Base-by-base conservation (phyloP, 1,284 basidiomycete species). In the Takashimella tepidaria region DNA sequence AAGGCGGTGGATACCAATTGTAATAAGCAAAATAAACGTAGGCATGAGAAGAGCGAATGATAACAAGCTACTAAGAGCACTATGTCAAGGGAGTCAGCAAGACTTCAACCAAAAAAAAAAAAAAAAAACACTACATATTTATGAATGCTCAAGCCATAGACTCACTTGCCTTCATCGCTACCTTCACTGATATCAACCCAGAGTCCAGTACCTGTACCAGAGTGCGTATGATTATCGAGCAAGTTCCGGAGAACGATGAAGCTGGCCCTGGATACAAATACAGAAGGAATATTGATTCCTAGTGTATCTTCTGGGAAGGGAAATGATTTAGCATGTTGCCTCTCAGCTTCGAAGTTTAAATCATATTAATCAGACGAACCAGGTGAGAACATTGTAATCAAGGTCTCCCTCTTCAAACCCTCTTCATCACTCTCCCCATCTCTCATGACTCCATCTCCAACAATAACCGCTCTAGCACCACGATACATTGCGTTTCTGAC, bases 371-470 rank as follows among this genome's bases (percentile, higher is more conserved):
- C 44, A 25, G 51, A 72, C 67, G 49, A 47, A 64, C 76, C 84
- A 73, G 87, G 87, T 69, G 86, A 88, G 74, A 87, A 92, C 90
- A 93, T 92, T 57, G 88, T 92, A 42, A 92, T 82, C 56, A 92
- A 78, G n/a, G 82, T 81, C 64, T 89, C 87, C 16, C 88, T 83
- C 63, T 81, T 81, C 3, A 86, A 83, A 11, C 83, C 83, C 65
- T 85, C 81, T 61, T 85, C 68, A 25, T 74, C 72, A 6, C 60
- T 70, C 62, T 77, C 75, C 11, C 63, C 67, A 2, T 53, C 43
- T 12, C 62, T 56, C 25, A 58, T 60, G 13, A 54, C 56, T 37
- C 55, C 80, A 47, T 92, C 91, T 43, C 91, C 92, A 1, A 96
- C 88, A n/a, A 95, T 83, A 23, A 92, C 85, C 1, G 86, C 90